These are phyloP conservation scores for Suillus lakei DNA, from an alignment of 768 basidiomycete genomes.

Conservation along the genomic window DNA sequence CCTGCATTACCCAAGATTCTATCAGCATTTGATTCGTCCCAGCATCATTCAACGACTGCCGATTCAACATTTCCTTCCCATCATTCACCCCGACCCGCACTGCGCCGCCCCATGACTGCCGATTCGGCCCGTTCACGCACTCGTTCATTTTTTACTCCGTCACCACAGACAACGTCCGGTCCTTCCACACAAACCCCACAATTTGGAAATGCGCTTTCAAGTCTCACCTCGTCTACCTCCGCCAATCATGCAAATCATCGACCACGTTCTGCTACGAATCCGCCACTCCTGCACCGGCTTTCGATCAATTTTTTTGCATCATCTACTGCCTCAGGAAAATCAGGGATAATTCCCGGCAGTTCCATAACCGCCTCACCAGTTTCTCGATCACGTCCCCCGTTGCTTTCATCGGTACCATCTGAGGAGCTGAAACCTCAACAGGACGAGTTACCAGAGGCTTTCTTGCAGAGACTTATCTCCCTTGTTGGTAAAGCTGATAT, in stretches of 20 bases:
- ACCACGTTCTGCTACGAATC: slow-evolving; percentile 62
- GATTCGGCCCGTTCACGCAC: slow-evolving; percentile 41
- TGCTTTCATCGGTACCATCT: slow-evolving; percentile 46
- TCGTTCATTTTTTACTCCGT: slow-evolving; percentile 33
- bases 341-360: slow-evolving; percentile 14
- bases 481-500: slow-evolving; percentile 80
- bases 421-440: slow-evolving; percentile 57
- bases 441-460: slow-evolving; percentile 73
- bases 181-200: slow-evolving; percentile 17
- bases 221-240: slow-evolving; percentile 17
- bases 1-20: slow-evolving; percentile 20
- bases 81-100: slow-evolving; percentile 19
- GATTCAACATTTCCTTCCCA: slow-evolving; percentile 21
- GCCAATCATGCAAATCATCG: slow-evolving; percentile 42
- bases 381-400: slow-evolving; percentile 48
- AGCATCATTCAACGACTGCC: slow-evolving; percentile 23
- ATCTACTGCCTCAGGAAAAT: slow-evolving; percentile 41
- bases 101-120: slow-evolving; percentile 47
- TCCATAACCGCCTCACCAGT: slow-evolving; percentile 25
- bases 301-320: slow-evolving; percentile 68
- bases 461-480: slow-evolving; percentile 65
- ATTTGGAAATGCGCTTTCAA: slow-evolving; percentile 12
- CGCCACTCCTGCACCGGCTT: slow-evolving; percentile 70
- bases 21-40: slow-evolving; percentile 11
- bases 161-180: slow-evolving; percentile 22